A percentile compares a stretch with the other conserved stretches of the same genome.
Conservation (phyloP, 306 rosid genomes). For the Pyrus pyrifolia region DNA sequence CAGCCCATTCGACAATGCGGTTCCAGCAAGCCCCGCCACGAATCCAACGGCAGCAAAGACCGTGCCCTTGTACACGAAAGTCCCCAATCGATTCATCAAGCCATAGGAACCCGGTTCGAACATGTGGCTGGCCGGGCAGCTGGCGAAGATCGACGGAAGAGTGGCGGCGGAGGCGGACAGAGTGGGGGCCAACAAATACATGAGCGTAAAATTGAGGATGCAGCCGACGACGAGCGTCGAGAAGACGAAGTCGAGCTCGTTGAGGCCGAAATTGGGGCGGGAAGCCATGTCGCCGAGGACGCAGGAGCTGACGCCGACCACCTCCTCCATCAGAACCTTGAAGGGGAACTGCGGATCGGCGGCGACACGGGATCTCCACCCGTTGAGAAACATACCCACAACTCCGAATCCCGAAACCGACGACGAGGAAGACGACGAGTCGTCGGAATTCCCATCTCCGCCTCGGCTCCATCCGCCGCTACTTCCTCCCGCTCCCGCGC, state of each 20-base stretch:
- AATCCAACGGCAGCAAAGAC: slow-evolving; percentile 76
- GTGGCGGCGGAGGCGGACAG: slow-evolving; percentile 35
- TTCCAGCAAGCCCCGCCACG: slow-evolving; percentile 77
- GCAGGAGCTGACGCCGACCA: slow-evolving; percentile 82
- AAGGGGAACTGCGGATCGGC: slow-evolving; percentile 99
- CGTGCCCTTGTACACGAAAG: slow-evolving; percentile 66
- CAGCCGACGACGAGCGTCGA: slow-evolving; percentile 94
- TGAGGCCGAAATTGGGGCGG: slow-evolving; percentile 91
- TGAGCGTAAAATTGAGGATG: slow-evolving; percentile 79
- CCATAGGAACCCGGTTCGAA: slow-evolving; percentile 72
- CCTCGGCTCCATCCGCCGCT: slow-evolving; percentile 31
- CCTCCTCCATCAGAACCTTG: slow-evolving; percentile 91
- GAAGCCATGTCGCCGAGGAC: slow-evolving; percentile 97
- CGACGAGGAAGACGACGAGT: slow-evolving; percentile 23
- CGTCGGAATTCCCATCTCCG: slow-evolving; percentile 20
- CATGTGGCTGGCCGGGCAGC: slow-evolving; percentile 86
- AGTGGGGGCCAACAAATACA: slow-evolving; percentile 89
- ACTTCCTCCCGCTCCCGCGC: slow-evolving; percentile 14
- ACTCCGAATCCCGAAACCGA: slow-evolving; percentile 34
- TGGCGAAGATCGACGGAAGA: slow-evolving; percentile 58
- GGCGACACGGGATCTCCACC: slow-evolving; percentile 93
- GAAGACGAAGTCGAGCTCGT: slow-evolving; percentile 94
- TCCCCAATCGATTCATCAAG: slow-evolving; percentile 51
- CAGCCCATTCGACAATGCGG: slow-evolving; percentile 74
- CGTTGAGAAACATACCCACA: slow-evolving; percentile 54